Conservation (phyloP, 176 grass and related monocot genomes). For the Chrysopogon serrulatus region DNA sequence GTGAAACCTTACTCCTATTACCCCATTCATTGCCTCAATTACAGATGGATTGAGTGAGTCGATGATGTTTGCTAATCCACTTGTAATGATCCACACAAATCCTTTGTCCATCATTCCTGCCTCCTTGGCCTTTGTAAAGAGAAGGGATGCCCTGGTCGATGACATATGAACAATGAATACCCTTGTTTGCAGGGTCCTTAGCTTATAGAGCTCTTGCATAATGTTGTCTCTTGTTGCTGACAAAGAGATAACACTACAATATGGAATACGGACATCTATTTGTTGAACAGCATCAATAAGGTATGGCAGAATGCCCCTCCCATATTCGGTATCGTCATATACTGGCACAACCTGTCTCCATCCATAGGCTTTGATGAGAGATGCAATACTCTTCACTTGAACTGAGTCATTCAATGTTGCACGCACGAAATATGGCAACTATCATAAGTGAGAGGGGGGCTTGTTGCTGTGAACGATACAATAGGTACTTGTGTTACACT, state of each 20-base stretch:
- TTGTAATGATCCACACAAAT: slow-evolving; percentile 56
- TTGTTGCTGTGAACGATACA: slow-evolving; percentile 57
- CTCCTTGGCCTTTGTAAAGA: slow-evolving; percentile 39
- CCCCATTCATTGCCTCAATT: slow-evolving; percentile 37
- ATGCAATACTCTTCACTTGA: slow-evolving; percentile 34
- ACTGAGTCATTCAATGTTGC: slow-evolving; percentile 31
- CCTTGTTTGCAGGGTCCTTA: slow-evolving; percentile 42
- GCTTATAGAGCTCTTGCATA: slow-evolving; percentile 12
- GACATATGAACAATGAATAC: slow-evolving; percentile 59
- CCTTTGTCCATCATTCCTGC: slow-evolving; percentile 59
- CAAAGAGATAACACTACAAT: slow-evolving; percentile 19
- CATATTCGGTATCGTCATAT: slow-evolving; percentile 52
- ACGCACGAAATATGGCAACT: slow-evolving; percentile 39
- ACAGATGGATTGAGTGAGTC: slow-evolving; percentile 22
- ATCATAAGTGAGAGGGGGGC: slow-evolving; percentile 10
- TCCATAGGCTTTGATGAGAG: slow-evolving; percentile 31
- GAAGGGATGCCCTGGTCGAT: slow-evolving; percentile 1
- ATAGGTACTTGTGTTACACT: slow-evolving; percentile 36
- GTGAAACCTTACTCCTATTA: slow-evolving; percentile 34
- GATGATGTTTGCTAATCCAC: slow-evolving; percentile 36
- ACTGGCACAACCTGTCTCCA: slow-evolving; percentile 44
- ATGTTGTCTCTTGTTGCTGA: slow-evolving; percentile 14
- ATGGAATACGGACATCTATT: slow-evolving; percentile 21
- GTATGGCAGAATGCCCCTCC: slow-evolving; percentile 43
- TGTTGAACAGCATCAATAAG: slow-evolving; percentile 44